Conservation (phyloP, 352 stramenopile species). For the Phytophthora ramorum region DNA sequence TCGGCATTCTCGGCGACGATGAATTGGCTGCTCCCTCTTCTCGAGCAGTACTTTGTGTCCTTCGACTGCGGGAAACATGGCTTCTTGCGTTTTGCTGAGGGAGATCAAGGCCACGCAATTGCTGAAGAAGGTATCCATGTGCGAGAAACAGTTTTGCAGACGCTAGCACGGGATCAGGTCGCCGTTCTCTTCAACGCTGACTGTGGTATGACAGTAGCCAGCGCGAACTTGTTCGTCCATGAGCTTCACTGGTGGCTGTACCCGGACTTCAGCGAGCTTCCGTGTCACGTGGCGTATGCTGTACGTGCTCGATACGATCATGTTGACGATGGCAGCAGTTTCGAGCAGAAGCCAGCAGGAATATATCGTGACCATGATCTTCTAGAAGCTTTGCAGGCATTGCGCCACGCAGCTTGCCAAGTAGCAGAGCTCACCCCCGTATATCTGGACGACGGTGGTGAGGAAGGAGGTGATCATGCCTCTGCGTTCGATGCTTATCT, state of each 20-base stretch:
- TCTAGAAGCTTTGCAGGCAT: slow-evolving; percentile 25
- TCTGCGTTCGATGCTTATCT: slow-evolving; percentile 67
- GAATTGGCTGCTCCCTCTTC: slow-evolving; percentile 14
- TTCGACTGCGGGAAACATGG: slow-evolving; percentile 27
- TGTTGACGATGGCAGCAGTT: background rate
- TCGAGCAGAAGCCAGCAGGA: background rate
- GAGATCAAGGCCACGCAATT: background rate
- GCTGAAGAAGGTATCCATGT: background rate
- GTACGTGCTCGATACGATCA: background rate
- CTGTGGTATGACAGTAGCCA: slow-evolving; percentile 38
- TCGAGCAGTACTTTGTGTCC: slow-evolving; percentile 36
- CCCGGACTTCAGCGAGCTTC: slow-evolving; percentile 28
- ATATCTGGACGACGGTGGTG: slow-evolving; percentile 11
- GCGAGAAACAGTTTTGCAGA: slow-evolving; percentile 19
- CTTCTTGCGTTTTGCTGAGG: background rate
- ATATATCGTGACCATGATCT: slow-evolving; percentile 35
- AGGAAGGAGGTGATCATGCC: slow-evolving; percentile 13
- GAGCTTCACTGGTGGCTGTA: slow-evolving; percentile 41
- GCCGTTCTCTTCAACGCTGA: slow-evolving; percentile 41
- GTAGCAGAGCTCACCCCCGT: slow-evolving; percentile 26
- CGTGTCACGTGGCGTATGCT: slow-evolving; percentile 36
- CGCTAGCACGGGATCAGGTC: slow-evolving; percentile 20
- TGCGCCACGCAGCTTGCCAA: slow-evolving; percentile 22
- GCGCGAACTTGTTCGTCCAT: slow-evolving; percentile 38
- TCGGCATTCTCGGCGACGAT: slow-evolving; percentile 1